phyloP scores from a whole-genome alignment of 2,329 filamentous ascomycete genomes.

The Penicillium sclerotigenum region DNA sequence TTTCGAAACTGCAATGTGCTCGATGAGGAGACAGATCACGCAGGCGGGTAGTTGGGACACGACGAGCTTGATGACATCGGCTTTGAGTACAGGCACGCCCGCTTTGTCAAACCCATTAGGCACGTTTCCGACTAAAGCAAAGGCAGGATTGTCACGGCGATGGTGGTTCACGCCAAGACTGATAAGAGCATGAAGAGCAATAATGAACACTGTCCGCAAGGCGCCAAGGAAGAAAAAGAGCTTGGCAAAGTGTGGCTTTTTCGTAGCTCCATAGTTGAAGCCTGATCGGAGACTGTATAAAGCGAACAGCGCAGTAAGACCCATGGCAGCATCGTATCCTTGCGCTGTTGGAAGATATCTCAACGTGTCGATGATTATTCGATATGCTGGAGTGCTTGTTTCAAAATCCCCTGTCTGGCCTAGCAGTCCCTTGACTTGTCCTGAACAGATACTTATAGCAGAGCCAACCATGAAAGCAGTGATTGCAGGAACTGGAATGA shows the following conservation, averaged over 20 bases:
- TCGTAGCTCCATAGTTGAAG: constrained; percentile 63
- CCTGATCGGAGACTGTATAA: constrained; percentile 68
- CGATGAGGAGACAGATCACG: constrained; percentile 83
- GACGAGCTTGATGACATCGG: constrained; percentile 63
- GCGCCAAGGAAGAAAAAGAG: constrained; percentile 82
- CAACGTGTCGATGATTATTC: constrained; percentile 74
- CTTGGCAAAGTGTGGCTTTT: constrained; percentile 64
- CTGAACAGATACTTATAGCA: constrained; percentile 6
- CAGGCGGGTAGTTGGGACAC: constrained; percentile 70
- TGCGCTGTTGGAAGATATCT: constrained; percentile 63
- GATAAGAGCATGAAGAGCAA: constrained; percentile 84
- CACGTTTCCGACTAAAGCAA: constrained; percentile 70
- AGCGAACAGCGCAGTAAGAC: constrained; percentile 70
- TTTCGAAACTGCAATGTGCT: constrained; percentile 93
- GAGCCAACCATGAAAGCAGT: constrained; percentile 12
- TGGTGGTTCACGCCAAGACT: constrained; percentile 77
- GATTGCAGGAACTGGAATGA: constrained; percentile 9
- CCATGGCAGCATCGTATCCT: constrained; percentile 72
- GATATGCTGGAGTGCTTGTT: constrained; percentile 72
- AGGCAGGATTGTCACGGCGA: constrained; percentile 59
- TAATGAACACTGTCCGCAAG: constrained; percentile 80
- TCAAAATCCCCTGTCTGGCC: constrained; percentile 61
- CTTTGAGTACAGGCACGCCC: constrained; percentile 64
- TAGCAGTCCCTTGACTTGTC: constrained; percentile 5
- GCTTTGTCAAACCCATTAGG: constrained; percentile 81